A percentile compares a stretch with the other conserved stretches of the same genome.
phyloP scores from a whole-genome alignment of 164 flowering plant genomes.

The Vitis rotundifolia region DNA sequence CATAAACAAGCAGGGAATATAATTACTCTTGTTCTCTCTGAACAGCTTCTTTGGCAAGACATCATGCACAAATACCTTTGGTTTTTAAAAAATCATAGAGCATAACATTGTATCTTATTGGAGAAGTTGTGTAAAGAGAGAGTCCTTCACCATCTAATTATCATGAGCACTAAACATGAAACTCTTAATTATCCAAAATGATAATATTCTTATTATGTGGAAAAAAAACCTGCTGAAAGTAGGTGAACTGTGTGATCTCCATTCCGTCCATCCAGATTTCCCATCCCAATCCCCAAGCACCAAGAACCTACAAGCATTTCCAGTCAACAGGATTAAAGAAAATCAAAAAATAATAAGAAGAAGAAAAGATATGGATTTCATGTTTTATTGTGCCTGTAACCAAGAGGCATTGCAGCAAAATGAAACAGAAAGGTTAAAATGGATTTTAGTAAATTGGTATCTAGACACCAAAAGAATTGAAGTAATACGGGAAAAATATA shows the following conservation, averaged over 20 bases:
- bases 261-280: slow-evolving; percentile 99
- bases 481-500: no score
- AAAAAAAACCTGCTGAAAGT: slow-evolving; percentile 88
- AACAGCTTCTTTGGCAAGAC: no score
- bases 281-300: slow-evolving; percentile 99
- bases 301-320: slow-evolving; percentile 70
- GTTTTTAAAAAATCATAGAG: no score
- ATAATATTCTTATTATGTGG: neutral
- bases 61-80: no score
- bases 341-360: neutral
- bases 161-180: neutral
- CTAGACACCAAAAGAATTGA: neutral
- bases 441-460: neutral
- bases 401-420: neutral
- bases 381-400: neutral
- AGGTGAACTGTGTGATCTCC: slow-evolving; percentile 99
- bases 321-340: neutral
- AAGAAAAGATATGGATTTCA: neutral
- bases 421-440: neutral
- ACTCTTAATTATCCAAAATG: neutral
- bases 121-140: no score
- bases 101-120: no score
- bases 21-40: no score
- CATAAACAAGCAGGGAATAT: neutral
- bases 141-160: neutral